Conservation (phyloP, 2,329 filamentous ascomycete genomes). For the Arthrobotrys conoides region DNA sequence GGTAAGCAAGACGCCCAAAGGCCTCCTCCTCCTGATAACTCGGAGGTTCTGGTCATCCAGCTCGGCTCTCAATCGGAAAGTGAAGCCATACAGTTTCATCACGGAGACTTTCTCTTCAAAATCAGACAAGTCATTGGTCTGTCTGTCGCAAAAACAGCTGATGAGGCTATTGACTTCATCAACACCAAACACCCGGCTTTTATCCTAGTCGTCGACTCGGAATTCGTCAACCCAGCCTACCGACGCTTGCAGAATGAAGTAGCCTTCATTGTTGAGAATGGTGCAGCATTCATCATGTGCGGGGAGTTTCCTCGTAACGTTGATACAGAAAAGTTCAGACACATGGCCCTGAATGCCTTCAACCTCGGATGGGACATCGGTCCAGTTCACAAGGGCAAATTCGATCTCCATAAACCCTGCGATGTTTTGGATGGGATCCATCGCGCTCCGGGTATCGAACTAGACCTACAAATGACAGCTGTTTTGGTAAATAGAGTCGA, state of each 20-base stretch:
- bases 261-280: constrained; percentile 20
- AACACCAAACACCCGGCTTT: constrained; percentile 16
- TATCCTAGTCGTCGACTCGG: constrained; percentile 39
- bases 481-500: constrained; percentile 16
- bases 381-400: constrained; percentile 8
- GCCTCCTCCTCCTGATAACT: neutral
- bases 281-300: constrained; percentile 42
- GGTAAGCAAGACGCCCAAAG: neutral
- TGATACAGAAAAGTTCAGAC: constrained; percentile 14
- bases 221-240: constrained; percentile 22
- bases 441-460: neutral
- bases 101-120: constrained; percentile 22
- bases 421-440: constrained; percentile 25
- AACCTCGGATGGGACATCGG: constrained; percentile 45
- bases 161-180: constrained; percentile 17
- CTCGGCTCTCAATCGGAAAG: constrained; percentile 11
- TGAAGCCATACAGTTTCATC: constrained; percentile 2
- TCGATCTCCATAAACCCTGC: constrained; percentile 13
- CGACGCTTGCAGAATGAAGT: constrained; percentile 40
- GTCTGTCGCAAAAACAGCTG: neutral
- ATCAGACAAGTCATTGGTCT: constrained; percentile 16
- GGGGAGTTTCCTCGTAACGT: constrained; percentile 43
- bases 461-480: constrained; percentile 28
- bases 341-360: constrained; percentile 43
- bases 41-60: constrained; percentile 32